phyloP scores from a whole-genome alignment of 768 basidiomycete species.

The Tricholoma bakamatsutake region DNA sequence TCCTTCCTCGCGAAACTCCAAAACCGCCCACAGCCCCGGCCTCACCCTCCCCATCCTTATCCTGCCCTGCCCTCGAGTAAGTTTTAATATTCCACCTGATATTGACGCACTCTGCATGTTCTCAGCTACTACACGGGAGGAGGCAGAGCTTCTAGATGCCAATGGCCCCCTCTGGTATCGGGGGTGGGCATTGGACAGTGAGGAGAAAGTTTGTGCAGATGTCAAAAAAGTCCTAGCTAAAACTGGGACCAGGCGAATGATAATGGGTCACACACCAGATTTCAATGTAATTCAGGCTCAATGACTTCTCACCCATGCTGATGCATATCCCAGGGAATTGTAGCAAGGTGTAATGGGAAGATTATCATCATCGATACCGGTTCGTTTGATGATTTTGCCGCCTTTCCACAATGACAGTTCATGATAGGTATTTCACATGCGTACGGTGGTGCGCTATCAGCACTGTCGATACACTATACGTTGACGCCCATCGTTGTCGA shows the following conservation, averaged over 20 bases:
- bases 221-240: constrained; percentile 66
- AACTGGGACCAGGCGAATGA: constrained; percentile 80
- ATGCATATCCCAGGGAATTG: constrained; percentile 50
- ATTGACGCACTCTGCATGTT: constrained; percentile 20
- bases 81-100: constrained; percentile 1
- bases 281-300: constrained; percentile 48
- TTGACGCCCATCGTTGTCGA: constrained; percentile 53
- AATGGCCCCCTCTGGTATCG: constrained; percentile 94
- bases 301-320: neutral
- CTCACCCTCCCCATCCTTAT: constrained; percentile 77
- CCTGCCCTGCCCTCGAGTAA: constrained; percentile 58
- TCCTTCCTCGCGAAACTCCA: constrained; percentile 71
- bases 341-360: constrained; percentile 83
- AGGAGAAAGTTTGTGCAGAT: constrained; percentile 60
- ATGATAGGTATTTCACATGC: constrained; percentile 83
- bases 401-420: neutral
- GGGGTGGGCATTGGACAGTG: constrained; percentile 78
- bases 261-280: constrained; percentile 97
- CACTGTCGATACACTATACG: constrained; percentile 81
- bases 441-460: constrained; percentile 89
- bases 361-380: constrained; percentile 96
- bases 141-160: constrained; percentile 62
- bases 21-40: constrained; percentile 57
- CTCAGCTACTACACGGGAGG: constrained; percentile 52
- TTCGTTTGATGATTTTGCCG: constrained; percentile 15